Evolutionary conservation across 352 stramenopile species (phyloP), one percentile per base, ranked within the genome.

Genomic region (Phytophthora gonapodyides): DNA sequence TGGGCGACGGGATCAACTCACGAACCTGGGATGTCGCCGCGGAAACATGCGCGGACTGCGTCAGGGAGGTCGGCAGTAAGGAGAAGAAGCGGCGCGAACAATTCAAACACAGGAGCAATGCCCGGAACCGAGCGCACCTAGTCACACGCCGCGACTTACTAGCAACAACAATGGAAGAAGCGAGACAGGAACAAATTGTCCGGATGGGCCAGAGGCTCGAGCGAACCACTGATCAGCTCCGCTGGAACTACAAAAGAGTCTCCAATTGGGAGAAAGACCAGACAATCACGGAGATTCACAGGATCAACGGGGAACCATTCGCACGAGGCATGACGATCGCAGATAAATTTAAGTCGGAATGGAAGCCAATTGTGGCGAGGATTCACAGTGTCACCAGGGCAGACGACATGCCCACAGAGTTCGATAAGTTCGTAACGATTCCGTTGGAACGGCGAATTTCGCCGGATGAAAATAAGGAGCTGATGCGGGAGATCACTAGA

Each of bases 171-270:
- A 24, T 24, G 21, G 21, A 24, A 3, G 21, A 24, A 24, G 21
- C 1, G 21, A 1, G 21, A 24, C 21, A 24, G 21, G 21, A 24
- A 24, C 21, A 24, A 24, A 1, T 24, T 1, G 21, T 24, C 2
- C 19, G 44, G 9, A 27, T 27, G 6, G 44, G 27, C 1, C 13
- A 51, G 15, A 24, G 9, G 2, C 4, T 51, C 0, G 13, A 51
- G 12, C 19, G 27, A 38, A 36, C 24, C 7, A 27, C 12, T 8
- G 44, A 51, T 1, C 5, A 17, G 9, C 6, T 51, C 4, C 24
- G 44, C 15, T 51, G 44, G 44, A 36, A 11, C 6, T 51, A 27
- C 15, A 51, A 51, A 31, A 24, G 44, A 21, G 44, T 51, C 4
- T 37, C 43, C 3, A 27, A 51, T 13, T 51, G 44, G 44, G 43